Base-by-base conservation (phyloP, 768 basidiomycete genomes). In the Russula ochroleuca region DNA sequence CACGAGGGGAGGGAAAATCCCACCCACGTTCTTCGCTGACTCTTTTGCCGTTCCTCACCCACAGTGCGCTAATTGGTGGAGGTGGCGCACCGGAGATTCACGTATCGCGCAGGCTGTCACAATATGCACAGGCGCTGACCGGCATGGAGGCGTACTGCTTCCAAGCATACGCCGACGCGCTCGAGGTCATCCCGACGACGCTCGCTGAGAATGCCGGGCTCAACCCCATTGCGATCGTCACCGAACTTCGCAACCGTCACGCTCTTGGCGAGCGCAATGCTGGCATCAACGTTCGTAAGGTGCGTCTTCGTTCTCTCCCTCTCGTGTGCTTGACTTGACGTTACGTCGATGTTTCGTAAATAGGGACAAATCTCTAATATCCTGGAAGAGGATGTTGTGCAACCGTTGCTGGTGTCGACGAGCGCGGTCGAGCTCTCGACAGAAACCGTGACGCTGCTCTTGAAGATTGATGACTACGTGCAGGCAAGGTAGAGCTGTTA, bases 101-200 rank as follows among this genome's bases (percentile, higher is more conserved):
- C 72, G 90, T 96, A 48, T 98, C 97, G 13, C 86, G 95, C 56
- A 78, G 90, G 69, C 81, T 99, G 53, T 87, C 92, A 1, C 92
- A 97, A 74, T 84, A 96, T 69, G 86, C 94, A 1, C 93, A 96
- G 68, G 89, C 93, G 1, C 81, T 98, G 65, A 96, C 90, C 75
- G 96, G 97, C 54, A 98, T 98, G 89, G 95, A 98, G 75, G 92
- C 96, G 10, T 98, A 98, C 75, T 98, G 97, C 76, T 97, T 98
- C 86, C 92, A 97, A 70, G 95, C 94, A 4, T 99, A 94, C 72
- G 95, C 97, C 33, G 96, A 98, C 71, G 94, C 97, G 1, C 82
- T 99, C 54, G 97, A 98, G 75, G 91, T 98, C 66, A 98, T 99
- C 66, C 97, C 97, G 5, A 96, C 89, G 2, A 99, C 97, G 0